phyloP scores from a whole-genome alignment of 305 asterid species.

The Euphrasia arctica region DNA sequence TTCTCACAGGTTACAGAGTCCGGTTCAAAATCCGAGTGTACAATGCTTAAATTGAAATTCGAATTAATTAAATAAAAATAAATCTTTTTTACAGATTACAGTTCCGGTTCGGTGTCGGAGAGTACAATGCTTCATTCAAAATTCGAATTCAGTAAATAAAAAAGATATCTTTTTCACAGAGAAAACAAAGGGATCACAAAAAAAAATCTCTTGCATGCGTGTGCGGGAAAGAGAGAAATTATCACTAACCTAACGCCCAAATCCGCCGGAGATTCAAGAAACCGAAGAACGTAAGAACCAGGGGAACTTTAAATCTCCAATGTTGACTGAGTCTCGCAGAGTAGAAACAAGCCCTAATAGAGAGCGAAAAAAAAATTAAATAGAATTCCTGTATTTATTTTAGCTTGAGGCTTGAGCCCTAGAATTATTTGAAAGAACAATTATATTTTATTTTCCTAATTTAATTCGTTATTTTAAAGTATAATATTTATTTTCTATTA shows the following conservation, averaged over 20 bases:
- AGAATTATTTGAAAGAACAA: too few species aligned
- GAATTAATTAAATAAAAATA: not conserved
- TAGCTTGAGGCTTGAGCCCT: too few species aligned
- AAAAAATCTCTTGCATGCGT: slow-evolving; percentile 16
- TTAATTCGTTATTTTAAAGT: too few species aligned
- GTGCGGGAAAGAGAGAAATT: not conserved
- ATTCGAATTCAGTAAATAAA: not conserved
- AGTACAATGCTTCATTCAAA: slow-evolving; percentile 8
- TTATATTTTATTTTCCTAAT: too few species aligned
- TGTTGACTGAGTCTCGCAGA: slow-evolving; percentile 11
- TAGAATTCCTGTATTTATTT: too few species aligned
- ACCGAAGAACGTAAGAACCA: slow-evolving; percentile 18
- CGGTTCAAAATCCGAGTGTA: slow-evolving; percentile 4
- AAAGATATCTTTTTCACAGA: not conserved
- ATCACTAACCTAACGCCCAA: slow-evolving; percentile 28
- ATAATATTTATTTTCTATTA: too few species aligned
- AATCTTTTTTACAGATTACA: not conserved
- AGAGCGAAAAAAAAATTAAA: not conserved
- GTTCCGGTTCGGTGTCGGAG: slow-evolving; percentile 5
- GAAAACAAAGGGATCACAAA: not conserved
- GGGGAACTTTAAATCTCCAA: slow-evolving; percentile 15
- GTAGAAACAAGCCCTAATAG: slow-evolving; percentile 37
- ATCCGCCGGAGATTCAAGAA: slow-evolving; percentile 19
- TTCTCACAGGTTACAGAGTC: not conserved
- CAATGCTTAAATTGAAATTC: slow-evolving; percentile 4